Percentiles rank a stretch among this genome's conserved stretches.
Evolutionary conservation across 1,284 basidiomycete genomes (phyloP).

Genomic region (Rhodotorula sp.): DNA sequence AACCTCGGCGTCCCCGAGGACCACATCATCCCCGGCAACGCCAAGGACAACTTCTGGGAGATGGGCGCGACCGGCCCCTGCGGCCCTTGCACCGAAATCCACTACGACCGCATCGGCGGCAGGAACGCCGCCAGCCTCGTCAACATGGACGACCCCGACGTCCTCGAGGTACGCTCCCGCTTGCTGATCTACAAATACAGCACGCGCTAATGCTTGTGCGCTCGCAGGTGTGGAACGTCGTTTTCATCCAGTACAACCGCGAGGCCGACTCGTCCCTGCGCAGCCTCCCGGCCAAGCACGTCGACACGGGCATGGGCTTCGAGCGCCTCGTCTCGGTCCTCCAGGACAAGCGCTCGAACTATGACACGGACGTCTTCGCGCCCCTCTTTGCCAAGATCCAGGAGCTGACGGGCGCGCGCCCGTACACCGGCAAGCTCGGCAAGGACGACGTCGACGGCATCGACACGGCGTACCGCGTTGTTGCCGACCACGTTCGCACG

Average conservation of each 20-base stretch:
- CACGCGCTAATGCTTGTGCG: too few species aligned
- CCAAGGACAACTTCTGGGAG: constrained; percentile 99
- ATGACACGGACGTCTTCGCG: constrained; percentile 93
- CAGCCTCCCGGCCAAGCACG: constrained; percentile 84
- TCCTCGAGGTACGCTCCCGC: constrained; percentile 64
- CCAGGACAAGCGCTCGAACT: constrained; percentile 90
- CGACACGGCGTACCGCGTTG: constrained; percentile 95
- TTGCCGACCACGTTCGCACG: constrained; percentile 95
- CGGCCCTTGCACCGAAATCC: constrained; percentile 96
- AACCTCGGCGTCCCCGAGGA: constrained; percentile 82
- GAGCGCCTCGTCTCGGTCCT: constrained; percentile 93
- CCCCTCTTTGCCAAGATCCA: constrained; percentile 89
- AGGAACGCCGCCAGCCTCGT: constrained; percentile 89
- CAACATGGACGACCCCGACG: constrained; percentile 92
- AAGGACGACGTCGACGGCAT: constrained; percentile 91
- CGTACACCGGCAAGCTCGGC: constrained; percentile 88
- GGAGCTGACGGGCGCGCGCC: constrained; percentile 81
- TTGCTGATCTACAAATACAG: not conserved
- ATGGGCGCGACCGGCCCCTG: constrained; percentile 99
- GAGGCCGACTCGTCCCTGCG: constrained; percentile 83
- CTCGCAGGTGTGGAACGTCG: constrained; percentile 89
- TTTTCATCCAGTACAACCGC: constrained; percentile 98
- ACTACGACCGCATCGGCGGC: constrained; percentile 93
- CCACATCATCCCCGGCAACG: constrained; percentile 89
- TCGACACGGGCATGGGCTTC: constrained; percentile 99